Evolutionary conservation across 768 basidiomycete genomes (phyloP).

Genomic region (Pulveroboletus ravenelii): DNA sequence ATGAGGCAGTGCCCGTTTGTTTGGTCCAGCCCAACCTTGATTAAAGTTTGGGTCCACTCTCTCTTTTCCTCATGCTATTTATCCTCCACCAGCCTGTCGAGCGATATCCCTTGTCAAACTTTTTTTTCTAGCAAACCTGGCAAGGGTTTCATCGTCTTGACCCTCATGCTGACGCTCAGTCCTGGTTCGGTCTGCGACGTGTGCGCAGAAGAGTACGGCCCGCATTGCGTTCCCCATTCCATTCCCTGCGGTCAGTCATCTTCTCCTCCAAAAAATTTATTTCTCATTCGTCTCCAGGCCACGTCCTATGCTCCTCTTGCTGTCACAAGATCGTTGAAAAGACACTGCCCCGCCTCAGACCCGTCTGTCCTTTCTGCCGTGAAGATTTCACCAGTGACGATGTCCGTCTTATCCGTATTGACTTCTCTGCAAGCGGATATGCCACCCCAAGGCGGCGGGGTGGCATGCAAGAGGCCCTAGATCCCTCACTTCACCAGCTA

Average conservation of each 20-base stretch:
- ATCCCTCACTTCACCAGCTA: slow-evolving; percentile 38
- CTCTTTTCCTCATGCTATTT: slow-evolving; percentile 42
- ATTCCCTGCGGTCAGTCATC: slow-evolving; percentile 68
- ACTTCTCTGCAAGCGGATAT: slow-evolving; percentile 66
- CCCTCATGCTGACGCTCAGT: slow-evolving; percentile 73
- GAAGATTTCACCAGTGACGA: slow-evolving; percentile 63
- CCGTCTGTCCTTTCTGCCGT: slow-evolving; percentile 82
- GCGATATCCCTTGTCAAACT: slow-evolving; percentile 41
- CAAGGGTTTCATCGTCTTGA: slow-evolving; percentile 38
- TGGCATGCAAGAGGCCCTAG: slow-evolving; percentile 43
- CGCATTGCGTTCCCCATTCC: slow-evolving; percentile 68
- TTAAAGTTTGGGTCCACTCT: slow-evolving; percentile 27
- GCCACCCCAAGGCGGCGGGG: slow-evolving; percentile 59
- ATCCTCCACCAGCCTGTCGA: slow-evolving; percentile 42
- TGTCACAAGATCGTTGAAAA: slow-evolving; percentile 80
- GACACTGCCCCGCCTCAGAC: slow-evolving; percentile 62
- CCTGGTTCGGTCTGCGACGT: slow-evolving; percentile 85
- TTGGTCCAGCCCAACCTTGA: slow-evolving; percentile 26
- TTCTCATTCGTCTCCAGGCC: slow-evolving; percentile 44
- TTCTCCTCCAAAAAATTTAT: slow-evolving; percentile 28
- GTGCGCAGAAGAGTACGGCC: slow-evolving; percentile 81
- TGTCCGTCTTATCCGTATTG: slow-evolving; percentile 74
- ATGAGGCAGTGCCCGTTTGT: slow-evolving; percentile 26
- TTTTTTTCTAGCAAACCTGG: slow-evolving; percentile 37
- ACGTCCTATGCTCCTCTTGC: slow-evolving; percentile 74